These are phyloP conservation scores for Rhododendron williamsianum DNA, from an alignment of 148 eudicot genomes.

Conservation along the genomic window DNA sequence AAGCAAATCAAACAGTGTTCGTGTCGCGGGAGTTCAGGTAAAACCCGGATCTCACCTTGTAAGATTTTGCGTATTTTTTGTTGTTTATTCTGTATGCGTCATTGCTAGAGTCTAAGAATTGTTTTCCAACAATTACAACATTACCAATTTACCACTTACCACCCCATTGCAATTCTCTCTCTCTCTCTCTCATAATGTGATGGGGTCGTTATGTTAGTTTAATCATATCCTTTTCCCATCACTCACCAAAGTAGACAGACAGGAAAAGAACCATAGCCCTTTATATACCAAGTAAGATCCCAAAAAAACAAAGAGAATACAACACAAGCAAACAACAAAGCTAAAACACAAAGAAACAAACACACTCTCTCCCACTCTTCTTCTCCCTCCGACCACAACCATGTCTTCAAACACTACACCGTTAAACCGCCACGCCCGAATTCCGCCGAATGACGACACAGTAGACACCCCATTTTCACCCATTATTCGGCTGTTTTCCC, in stretches of 20 bases:
- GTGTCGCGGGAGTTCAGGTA: too few relatives aligned
- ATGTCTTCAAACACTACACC: slow-evolving; percentile 17
- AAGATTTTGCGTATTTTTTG: too few relatives aligned
- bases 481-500: slow-evolving; percentile 19
- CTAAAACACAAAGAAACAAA: neutral
- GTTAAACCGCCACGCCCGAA: slow-evolving; percentile 8
- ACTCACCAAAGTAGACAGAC: neutral
- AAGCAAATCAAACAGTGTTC: too few relatives aligned
- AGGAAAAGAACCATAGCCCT: neutral
- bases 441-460: neutral
- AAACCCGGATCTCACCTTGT: too few relatives aligned
- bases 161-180: neutral
- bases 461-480: neutral
- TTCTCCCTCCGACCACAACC: neutral
- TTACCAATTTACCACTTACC: neutral
- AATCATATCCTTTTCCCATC: slow-evolving; percentile 1
- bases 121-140: too few relatives aligned
- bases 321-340: neutral
- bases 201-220: slow-evolving; percentile 11
- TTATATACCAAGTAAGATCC: neutral
- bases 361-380: neutral
- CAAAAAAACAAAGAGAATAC: neutral
- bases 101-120: too few relatives aligned
- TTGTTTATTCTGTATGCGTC: too few relatives aligned
- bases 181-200: neutral